Base-by-base conservation (phyloP, 2,329 filamentous ascomycete species). In the Verticillium klebahnii region DNA sequence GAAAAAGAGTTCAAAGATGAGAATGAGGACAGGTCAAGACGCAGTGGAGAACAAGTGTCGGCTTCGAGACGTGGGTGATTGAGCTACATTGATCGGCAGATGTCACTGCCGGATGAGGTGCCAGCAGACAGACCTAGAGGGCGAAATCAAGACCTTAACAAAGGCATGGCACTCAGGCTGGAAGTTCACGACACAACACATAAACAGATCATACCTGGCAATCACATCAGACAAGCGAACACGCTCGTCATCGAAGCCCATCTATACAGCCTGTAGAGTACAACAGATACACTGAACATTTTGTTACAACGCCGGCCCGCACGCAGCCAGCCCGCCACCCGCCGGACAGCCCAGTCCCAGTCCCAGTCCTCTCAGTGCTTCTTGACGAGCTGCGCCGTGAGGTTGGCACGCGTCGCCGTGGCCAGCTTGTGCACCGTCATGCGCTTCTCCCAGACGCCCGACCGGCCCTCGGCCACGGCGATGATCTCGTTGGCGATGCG, bases 401-500 rank as follows among this genome's bases (percentile, higher is more conserved):
- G 68, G 71, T 97, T 98, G 37, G 90, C 89, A 77, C 95, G 85
- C 31, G 90, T 85, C 32, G 86, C 84, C 39, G 93, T 92, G 65
- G 86, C 93, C 68, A 89, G 77, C 84, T 93, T 96, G 78, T 99
- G 95, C 61, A 96, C 78, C 65, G 81, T 77, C 67, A 84, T 82
- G 68, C 95, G 84, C 81, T 86, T 89, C 52, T 96, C 92, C 95
- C 95, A 99, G 56, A 92, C 89, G 29, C 77, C 73, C 67, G 92
- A 96, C 69, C 85, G 85, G 36, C 95, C 95, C 81, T 98, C 93
- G 11, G 96, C 88, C 31, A 98, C 90, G 39, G 89, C 85, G 60
- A 98, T 83, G 63, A 98, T 80, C 82, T 97, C 94, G 72, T 94
- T 89, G 1, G 92, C 93, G 64, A 98, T 84, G 61, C 91, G 84